A percentile compares a stretch with the other conserved stretches of the same genome.
Evolutionary conservation across 306 rosid genomes (phyloP).

Genomic region (Cicer cuneatum): DNA sequence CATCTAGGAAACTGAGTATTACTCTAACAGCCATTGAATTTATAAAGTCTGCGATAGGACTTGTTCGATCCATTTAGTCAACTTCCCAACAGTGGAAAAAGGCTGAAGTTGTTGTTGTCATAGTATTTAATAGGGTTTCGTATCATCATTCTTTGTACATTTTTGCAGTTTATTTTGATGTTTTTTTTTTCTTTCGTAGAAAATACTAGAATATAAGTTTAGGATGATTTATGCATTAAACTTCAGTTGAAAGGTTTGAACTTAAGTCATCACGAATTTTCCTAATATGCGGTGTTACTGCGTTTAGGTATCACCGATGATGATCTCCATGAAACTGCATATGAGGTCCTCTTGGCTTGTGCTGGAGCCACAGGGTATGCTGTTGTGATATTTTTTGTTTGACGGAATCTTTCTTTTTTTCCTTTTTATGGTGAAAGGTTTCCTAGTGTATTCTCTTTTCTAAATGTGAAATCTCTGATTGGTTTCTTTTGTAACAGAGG

Average conservation of each 20-base stretch:
- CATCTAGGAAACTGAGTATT: neutral
- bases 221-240: constrained; percentile 38
- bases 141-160: constrained; percentile 33
- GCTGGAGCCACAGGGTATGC: constrained; percentile 97
- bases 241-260: constrained; percentile 27
- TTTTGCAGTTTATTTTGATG: constrained; percentile 3
- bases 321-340: constrained; percentile 94
- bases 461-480: constrained; percentile 15
- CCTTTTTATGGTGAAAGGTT: constrained; percentile 1
- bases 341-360: constrained; percentile 92
- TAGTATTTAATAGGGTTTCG: constrained; percentile 14
- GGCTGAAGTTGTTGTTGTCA: constrained; percentile 28
- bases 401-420: constrained; percentile 34
- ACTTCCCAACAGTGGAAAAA: neutral
- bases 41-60: constrained; percentile 9
- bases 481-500: constrained; percentile 63
- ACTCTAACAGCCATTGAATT: neutral
- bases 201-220: constrained; percentile 17
- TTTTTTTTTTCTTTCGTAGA: constrained; percentile 16
- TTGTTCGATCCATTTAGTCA: constrained; percentile 10
- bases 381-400: constrained; percentile 36
- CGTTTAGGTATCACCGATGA: constrained; percentile 81
- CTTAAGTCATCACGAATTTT: constrained; percentile 21
- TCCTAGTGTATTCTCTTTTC: constrained; percentile 39
- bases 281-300: constrained; percentile 44